Evolutionary conservation across 331 rosid species (phyloP), one percentile per base, ranked within the genome.

Genomic region (Malus hybrid): DNA sequence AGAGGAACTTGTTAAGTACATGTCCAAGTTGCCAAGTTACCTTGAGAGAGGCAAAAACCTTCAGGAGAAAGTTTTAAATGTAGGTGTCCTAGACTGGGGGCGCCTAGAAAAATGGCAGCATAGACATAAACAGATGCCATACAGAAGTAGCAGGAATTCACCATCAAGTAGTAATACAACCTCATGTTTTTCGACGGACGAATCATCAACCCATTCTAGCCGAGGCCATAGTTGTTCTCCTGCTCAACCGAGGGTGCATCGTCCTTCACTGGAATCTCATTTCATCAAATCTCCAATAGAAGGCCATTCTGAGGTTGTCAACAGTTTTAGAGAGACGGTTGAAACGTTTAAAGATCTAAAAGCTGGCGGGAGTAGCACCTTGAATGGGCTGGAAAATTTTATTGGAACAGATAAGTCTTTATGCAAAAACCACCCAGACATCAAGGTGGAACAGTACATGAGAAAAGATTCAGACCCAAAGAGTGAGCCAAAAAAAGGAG

Each of bases 71-170:
- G 86, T 69, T 74, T 86, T 92, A 55, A 95, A 90, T 80, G 92
- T 95, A 27, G 99, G 99, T 71, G 99, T 95, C 82, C 99, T 95
- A 85, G 92, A 95, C 82, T 95, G 99, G 99, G 76, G 86, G 14
- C 91, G 81, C 72, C 86, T 95, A 39, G 91, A 95, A 77, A 91
- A 87, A 79, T 95, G 99, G 99, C 88, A 82, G 73, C 56, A 77
- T 34, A 69, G 85, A 54, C 88, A 88, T 52, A 88, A 83, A 76
- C 87, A 80, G 71, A 24, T 80, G 72, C 80, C 91, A 29, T 73
- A 61, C 55, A 84, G 70, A 69, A 78, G 76, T 80, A 77, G 83
- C 83, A 63, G 77, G 79, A 77, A 74, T 76, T 87, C 89, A 1
- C 77, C 86, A 15, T 84, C 91, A 48, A 76, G 89, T 72, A 81